Evolutionary conservation across 129 eudicot genomes (phyloP).

Genomic region (Escallonia rubra): DNA sequence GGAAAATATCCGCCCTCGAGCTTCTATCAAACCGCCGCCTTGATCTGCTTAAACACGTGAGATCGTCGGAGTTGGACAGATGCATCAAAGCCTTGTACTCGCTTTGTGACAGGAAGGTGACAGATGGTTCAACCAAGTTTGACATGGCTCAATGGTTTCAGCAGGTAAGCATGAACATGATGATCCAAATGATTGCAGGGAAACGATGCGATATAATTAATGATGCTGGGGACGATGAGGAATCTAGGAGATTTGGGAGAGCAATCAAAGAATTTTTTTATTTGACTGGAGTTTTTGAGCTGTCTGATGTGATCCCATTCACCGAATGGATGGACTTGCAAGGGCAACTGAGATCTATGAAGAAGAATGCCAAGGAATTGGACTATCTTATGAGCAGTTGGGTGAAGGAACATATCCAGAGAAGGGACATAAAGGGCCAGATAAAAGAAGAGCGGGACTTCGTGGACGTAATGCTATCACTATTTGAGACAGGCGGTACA

Average conservation of each 20-base stretch:
- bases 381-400: slow-evolving; percentile 36
- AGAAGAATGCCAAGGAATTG: slow-evolving; percentile 29
- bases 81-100: slow-evolving; percentile 20
- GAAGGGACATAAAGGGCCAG: slow-evolving; percentile 3
- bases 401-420: slow-evolving; percentile 47
- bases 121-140: background rate
- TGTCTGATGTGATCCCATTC: slow-evolving; percentile 46
- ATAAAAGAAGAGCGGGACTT: slow-evolving; percentile 25
- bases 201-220: slow-evolving; percentile 21
- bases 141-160: slow-evolving; percentile 37
- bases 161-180: slow-evolving; percentile 35
- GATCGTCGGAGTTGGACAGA: slow-evolving; percentile 33
- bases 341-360: slow-evolving; percentile 53
- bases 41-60: slow-evolving; percentile 33
- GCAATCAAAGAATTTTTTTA: slow-evolving; percentile 46
- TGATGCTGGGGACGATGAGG: slow-evolving; percentile 6
- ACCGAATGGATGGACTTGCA: slow-evolving; percentile 59
- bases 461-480: slow-evolving; percentile 48
- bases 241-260: slow-evolving; percentile 27
- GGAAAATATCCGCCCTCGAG: slow-evolving; percentile 46
- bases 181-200: slow-evolving; percentile 37
- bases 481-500: slow-evolving; percentile 16
- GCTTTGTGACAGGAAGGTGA: slow-evolving; percentile 5
- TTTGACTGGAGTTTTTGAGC: slow-evolving; percentile 51
- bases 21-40: slow-evolving; percentile 39